These are phyloP conservation scores for Trametes maxima DNA, from an alignment of 768 basidiomycete species.

Conservation along the genomic window DNA sequence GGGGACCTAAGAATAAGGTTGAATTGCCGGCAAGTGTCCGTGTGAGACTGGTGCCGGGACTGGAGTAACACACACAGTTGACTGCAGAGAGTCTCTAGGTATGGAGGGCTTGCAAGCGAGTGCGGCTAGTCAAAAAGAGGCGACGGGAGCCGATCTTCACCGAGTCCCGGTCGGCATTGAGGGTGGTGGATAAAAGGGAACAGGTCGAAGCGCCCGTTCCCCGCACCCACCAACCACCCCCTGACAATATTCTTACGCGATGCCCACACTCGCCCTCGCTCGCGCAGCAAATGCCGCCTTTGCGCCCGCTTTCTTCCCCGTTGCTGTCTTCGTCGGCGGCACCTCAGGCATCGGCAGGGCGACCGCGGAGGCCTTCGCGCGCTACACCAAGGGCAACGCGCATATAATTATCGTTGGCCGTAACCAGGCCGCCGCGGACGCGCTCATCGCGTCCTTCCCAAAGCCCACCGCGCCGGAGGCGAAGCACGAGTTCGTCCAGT, in stretches of 20 bases:
- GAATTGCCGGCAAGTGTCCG: too few species aligned
- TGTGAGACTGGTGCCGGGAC: too few species aligned
- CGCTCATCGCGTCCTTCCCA: conserved; percentile 47
- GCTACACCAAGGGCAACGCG: conserved; percentile 48
- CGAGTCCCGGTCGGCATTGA: too few species aligned
- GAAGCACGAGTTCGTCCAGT: conserved; percentile 51
- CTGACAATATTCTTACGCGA: not conserved
- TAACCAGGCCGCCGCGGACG: conserved; percentile 50
- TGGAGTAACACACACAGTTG: too few species aligned
- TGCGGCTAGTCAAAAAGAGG: too few species aligned
- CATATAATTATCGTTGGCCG: conserved; percentile 56
- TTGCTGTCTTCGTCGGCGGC: conserved; percentile 38
- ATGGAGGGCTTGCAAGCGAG: too few species aligned
- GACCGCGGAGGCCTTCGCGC: conserved; percentile 48
- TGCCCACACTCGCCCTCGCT: conserved; percentile 22
- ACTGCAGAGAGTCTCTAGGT: too few species aligned
- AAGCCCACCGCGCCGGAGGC: conserved; percentile 29
- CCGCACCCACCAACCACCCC: too few species aligned
- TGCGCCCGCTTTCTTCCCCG: conserved; percentile 27
- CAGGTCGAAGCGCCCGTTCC: too few species aligned
- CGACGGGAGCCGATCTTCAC: too few species aligned
- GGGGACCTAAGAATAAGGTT: too few species aligned
- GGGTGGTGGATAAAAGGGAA: too few species aligned
- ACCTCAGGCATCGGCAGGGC: conserved; percentile 44
- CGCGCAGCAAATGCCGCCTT: conserved; percentile 27